These are phyloP conservation scores for Umbelopsis sp. DNA, from an alignment of 192 early-diverging fungal genomes.

Conservation along the genomic window DNA sequence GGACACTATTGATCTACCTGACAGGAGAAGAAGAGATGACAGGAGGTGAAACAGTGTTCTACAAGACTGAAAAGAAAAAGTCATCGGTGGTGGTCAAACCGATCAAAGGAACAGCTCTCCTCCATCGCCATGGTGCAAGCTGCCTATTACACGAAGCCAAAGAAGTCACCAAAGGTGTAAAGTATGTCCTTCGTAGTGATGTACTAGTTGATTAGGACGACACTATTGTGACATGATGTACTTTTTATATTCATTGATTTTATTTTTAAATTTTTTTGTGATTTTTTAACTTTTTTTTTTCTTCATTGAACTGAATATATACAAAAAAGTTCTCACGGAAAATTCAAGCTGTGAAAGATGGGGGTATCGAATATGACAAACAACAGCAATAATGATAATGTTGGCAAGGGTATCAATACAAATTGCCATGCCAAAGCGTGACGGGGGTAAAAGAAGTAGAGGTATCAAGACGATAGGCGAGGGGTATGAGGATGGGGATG, in stretches of 20 bases:
- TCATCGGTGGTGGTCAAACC: conserved; percentile 35
- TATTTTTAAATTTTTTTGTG: not conserved
- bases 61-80: conserved; percentile 33
- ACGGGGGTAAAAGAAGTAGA: not conserved
- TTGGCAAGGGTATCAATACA: conserved; percentile 10
- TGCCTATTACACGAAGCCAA: conserved; percentile 47
- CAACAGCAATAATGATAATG: conserved; percentile 17
- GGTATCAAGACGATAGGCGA: not conserved
- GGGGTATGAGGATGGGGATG: not conserved
- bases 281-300: not conserved
- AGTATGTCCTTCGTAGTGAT: conserved; percentile 48
- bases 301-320: not conserved
- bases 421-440: conserved; percentile 5
- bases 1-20: conserved; percentile 50
- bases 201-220: conserved; percentile 30
- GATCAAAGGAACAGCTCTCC: conserved; percentile 36
- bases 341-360: not conserved
- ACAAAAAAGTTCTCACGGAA: not conserved
- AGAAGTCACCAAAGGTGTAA: conserved; percentile 38
- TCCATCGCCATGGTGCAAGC: conserved; percentile 43
- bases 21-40: conserved; percentile 34
- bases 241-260: not conserved
- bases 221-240: too few relatives aligned
- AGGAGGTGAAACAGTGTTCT: conserved; percentile 52
- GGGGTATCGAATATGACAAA: not conserved